Percentiles rank a stretch among this genome's conserved stretches.
Conservation (phyloP, 2,329 filamentous ascomycete genomes). For the Aspergillus carbonarius region DNA sequence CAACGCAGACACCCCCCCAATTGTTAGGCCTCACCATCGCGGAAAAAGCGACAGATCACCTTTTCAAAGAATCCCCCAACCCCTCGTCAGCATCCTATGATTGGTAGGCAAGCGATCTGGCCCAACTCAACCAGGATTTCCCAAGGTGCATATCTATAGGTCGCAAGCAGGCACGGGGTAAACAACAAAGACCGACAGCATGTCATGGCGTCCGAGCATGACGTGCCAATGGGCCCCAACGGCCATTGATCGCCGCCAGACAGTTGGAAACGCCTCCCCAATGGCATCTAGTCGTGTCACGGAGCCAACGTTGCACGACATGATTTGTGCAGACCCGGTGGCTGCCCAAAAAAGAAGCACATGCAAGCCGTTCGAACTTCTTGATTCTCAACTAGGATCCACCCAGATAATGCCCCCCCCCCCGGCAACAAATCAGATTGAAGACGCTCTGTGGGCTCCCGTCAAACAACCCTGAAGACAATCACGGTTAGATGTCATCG, state of each 20-base stretch:
- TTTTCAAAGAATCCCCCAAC: not conserved
- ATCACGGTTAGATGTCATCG: constrained; percentile 15
- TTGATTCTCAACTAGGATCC: constrained; percentile 21
- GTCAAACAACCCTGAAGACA: constrained; percentile 14
- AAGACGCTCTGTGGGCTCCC: constrained; percentile 14
- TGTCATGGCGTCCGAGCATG: constrained; percentile 19
- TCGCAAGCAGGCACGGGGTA: constrained; percentile 4
- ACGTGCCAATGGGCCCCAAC: constrained; percentile 18
- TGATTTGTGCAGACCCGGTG: constrained; percentile 24
- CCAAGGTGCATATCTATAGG: not conserved
- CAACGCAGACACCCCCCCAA: not conserved
- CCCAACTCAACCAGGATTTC: constrained; percentile 9
- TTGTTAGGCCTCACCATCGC: constrained; percentile 2
- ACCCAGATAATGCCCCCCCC: constrained; percentile 20
- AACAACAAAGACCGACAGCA: constrained; percentile 11
- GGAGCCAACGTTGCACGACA: constrained; percentile 22
- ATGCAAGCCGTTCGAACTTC: constrained; percentile 16
- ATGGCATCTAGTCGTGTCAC: constrained; percentile 15
- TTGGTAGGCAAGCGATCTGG: constrained; percentile 10
- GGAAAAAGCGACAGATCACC: constrained; percentile 9
- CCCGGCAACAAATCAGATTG: constrained; percentile 18
- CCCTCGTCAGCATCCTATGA: not conserved
- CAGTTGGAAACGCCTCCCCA: constrained; percentile 14
- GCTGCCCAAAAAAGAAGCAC: constrained; percentile 25
- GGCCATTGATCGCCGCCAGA: constrained; percentile 9